Conservation (phyloP, 768 basidiomycete genomes). For the Ramaria sp. region DNA sequence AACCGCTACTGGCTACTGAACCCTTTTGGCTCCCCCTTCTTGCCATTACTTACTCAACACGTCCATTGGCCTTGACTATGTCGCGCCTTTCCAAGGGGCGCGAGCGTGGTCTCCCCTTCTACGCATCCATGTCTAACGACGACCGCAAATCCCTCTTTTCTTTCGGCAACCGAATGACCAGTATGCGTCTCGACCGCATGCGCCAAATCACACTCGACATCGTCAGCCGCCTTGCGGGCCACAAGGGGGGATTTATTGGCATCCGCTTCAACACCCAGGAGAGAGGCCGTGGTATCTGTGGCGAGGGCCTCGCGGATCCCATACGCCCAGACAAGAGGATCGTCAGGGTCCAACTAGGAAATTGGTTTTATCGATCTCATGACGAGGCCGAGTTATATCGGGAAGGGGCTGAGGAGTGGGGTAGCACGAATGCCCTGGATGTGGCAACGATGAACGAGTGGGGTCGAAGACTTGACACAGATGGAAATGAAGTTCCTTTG, state of each 20-base stretch:
- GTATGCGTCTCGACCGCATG: conserved; percentile 25
- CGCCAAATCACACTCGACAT: conserved; percentile 20
- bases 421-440: not conserved
- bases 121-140: conserved; percentile 20
- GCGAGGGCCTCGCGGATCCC: conserved; percentile 26
- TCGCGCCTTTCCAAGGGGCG: conserved; percentile 22
- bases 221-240: conserved; percentile 22
- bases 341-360: conserved; percentile 25
- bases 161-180: conserved; percentile 23
- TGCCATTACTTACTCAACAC: conserved; percentile 29
- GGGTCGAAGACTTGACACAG: not conserved
- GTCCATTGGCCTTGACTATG: conserved; percentile 27
- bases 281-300: conserved; percentile 25
- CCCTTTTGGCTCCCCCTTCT: conserved; percentile 33
- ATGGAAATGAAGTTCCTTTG: conserved; percentile 7
- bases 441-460: conserved; percentile 5
- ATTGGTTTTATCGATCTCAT: conserved; percentile 19
- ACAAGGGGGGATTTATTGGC: conserved; percentile 27
- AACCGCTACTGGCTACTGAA: conserved; percentile 16
- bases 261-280: conserved; percentile 22
- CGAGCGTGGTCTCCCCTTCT: conserved; percentile 26
- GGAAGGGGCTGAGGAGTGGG: conserved; percentile 10
- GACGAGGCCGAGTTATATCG: conserved; percentile 16
- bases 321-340: conserved; percentile 21
- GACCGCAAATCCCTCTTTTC: conserved; percentile 25